Evolutionary conservation across 805 yeast genomes (phyloP).

Genomic region (Candida chilensis): DNA sequence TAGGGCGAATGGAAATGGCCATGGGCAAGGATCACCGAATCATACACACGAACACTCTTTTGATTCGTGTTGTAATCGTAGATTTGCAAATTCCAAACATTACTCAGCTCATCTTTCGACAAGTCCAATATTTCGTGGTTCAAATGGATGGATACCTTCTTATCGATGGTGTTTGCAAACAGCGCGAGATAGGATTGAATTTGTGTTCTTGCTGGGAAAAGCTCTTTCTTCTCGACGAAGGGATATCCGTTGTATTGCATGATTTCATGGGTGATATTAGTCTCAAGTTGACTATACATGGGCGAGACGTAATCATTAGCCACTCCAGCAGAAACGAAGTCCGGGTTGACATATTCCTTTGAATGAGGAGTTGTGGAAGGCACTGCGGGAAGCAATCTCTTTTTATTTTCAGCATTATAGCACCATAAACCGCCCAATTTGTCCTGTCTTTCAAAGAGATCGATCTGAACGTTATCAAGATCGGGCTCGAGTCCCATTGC

Average conservation of each 20-base stretch:
- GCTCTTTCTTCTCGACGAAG: too few species aligned
- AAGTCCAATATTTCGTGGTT: too few species aligned
- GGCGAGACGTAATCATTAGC: constrained; percentile 14
- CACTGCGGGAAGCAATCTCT: constrained; percentile 8
- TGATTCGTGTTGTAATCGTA: too few species aligned
- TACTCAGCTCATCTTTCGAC: too few species aligned
- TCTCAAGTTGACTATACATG: constrained; percentile 21
- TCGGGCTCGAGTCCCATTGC: constrained; percentile 19
- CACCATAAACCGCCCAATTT: constrained; percentile 22
- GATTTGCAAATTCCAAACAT: too few species aligned
- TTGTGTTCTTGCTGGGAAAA: too few species aligned
- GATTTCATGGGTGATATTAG: constrained; percentile 17
- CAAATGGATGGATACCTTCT: too few species aligned
- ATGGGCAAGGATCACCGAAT: constrained; percentile 30
- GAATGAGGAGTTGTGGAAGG: constrained; percentile 9
- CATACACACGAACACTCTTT: too few species aligned
- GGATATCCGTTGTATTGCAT: constrained; percentile 21
- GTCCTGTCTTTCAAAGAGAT: constrained; percentile 17
- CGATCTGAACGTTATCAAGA: constrained; percentile 8
- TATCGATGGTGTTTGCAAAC: too few species aligned
- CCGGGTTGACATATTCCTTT: not conserved
- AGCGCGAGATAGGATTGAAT: too few species aligned
- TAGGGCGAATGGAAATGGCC: constrained; percentile 41
- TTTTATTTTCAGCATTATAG: constrained; percentile 12
- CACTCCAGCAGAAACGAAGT: too few species aligned